phyloP scores from a whole-genome alignment of 805 yeast species.

The Ogataea corticis region DNA sequence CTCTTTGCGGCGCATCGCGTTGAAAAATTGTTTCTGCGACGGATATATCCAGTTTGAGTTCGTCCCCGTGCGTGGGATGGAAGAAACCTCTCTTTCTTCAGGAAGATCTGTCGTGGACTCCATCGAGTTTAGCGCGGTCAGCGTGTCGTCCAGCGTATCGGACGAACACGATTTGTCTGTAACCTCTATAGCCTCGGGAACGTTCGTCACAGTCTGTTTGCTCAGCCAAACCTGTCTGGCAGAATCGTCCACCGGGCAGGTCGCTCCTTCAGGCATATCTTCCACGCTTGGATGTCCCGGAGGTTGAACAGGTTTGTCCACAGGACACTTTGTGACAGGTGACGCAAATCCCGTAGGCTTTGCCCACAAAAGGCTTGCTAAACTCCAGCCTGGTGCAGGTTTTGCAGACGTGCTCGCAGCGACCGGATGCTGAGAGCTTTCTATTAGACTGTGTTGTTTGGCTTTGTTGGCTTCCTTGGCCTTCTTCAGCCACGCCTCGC shows the following conservation, averaged over 20 bases:
- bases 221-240: conserved; percentile 40
- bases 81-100: conserved; percentile 71
- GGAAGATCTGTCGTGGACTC: conserved; percentile 43
- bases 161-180: conserved; percentile 44
- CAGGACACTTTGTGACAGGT: background rate
- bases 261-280: conserved; percentile 22
- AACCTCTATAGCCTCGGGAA: conserved; percentile 42
- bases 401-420: background rate
- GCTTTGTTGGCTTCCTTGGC: conserved; percentile 21
- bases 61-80: conserved; percentile 78
- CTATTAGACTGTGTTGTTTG: background rate
- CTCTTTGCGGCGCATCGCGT: conserved; percentile 89
- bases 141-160: conserved; percentile 36
- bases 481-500: conserved; percentile 56
- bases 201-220: conserved; percentile 22
- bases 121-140: conserved; percentile 23
- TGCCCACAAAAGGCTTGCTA: conserved; percentile 25
- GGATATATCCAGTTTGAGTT: conserved; percentile 89
- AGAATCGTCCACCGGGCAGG: conserved; percentile 41
- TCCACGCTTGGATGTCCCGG: conserved; percentile 9
- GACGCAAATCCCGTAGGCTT: background rate
- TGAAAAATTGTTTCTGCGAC: conserved; percentile 89
- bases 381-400: background rate
- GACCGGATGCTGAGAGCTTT: background rate
- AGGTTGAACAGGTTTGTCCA: background rate